Evolutionary conservation across 768 basidiomycete genomes (phyloP).

Genomic region (Trichaptum fuscoviolaceum): DNA sequence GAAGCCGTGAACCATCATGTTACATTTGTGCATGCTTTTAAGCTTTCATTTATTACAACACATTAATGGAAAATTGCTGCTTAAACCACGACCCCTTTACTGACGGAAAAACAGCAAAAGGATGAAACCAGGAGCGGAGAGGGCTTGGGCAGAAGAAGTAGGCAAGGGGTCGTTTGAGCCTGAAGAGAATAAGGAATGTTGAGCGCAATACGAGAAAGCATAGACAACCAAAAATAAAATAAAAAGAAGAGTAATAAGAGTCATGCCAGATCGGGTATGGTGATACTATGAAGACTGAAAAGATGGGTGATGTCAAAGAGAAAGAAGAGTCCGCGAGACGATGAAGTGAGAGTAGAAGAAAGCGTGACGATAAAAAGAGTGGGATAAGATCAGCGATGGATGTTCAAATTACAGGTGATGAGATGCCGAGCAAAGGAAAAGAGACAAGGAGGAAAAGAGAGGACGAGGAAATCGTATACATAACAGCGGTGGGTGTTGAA

Average conservation of each 20-base stretch:
- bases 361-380: constrained; percentile 12
- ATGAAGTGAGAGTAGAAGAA: constrained; percentile 9
- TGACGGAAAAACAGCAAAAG: neutral
- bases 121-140: neutral
- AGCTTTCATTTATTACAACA: neutral
- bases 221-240: neutral
- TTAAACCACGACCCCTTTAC: neutral
- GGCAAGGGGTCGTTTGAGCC: neutral
- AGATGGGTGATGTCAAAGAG: constrained; percentile 17
- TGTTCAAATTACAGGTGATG: constrained; percentile 4
- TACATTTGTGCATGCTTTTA: neutral
- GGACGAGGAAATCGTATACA: neutral
- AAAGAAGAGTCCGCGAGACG: constrained; percentile 10
- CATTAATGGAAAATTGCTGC: neutral
- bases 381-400: constrained; percentile 7
- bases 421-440: neutral
- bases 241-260: neutral
- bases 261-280: neutral
- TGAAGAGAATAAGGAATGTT: neutral
- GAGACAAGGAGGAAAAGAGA: neutral
- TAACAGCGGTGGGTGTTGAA: constrained; percentile 11
- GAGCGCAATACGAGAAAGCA: neutral
- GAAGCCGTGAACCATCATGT: neutral
- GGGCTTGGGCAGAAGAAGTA: neutral
- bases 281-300: neutral